phyloP scores from a whole-genome alignment of 106 monocot species.

The Xerophyta viscosa region DNA sequence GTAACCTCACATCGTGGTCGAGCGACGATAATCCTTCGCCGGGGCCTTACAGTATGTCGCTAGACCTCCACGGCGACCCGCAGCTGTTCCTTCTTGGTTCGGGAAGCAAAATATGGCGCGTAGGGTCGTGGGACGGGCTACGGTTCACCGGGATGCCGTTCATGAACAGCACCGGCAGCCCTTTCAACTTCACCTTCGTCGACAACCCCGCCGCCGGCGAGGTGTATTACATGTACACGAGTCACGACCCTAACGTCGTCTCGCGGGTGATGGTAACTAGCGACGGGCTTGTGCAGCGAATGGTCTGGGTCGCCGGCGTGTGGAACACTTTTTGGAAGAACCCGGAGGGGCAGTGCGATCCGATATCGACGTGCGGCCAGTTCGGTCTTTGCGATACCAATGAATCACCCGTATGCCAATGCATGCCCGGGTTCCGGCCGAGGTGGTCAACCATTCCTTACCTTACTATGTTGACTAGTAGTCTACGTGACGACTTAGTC shows the following conservation, averaged over 20 bases:
- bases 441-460: too few relatives aligned
- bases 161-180: conserved; percentile 1
- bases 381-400: conserved; percentile 14
- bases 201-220: background rate
- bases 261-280: conserved; percentile 2
- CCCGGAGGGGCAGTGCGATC: conserved; percentile 16
- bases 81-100: background rate
- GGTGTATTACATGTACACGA: conserved; percentile 1
- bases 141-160: conserved; percentile 24
- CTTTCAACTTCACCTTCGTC: conserved; percentile 1
- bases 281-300: background rate
- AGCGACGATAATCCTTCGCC: conserved; percentile 21
- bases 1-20: conserved; percentile 12
- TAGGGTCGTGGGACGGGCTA: conserved; percentile 35
- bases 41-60: conserved; percentile 5
- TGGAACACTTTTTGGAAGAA: conserved; percentile 16
- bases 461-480: too few relatives aligned
- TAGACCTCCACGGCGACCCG: conserved; percentile 13
- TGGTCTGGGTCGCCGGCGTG: background rate
- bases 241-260: background rate
- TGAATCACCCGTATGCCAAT: conserved; percentile 13
- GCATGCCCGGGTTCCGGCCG: conserved; percentile 14
- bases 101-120: conserved; percentile 4
- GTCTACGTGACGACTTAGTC: too few relatives aligned
- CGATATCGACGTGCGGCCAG: conserved; percentile 8